Base-by-base conservation (phyloP, 441 rosid species). In the Biscutella laevigata region DNA sequence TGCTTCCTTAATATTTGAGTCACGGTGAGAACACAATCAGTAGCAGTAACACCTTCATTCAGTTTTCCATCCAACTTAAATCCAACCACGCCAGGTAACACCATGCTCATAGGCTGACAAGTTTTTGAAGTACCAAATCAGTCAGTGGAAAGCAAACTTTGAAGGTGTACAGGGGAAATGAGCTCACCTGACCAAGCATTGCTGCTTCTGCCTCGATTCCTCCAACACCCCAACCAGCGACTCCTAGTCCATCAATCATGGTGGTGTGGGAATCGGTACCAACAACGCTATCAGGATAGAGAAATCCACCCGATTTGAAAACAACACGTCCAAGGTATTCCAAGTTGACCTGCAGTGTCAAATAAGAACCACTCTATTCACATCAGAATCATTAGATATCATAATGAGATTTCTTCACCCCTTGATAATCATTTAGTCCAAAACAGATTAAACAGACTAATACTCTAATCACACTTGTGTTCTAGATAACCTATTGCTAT, bases 211-310 rank as follows among this genome's bases (percentile, higher is more conserved):
- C 84, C 69, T 79, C 84, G 45, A 79, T 79, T 50, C 84, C 89
- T 59, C 86, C 89, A 64, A 72, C 86, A 61, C 83, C 89, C 89
- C 83, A 79, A 37, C 85, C 83, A 59, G 83, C 78, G 53, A 82
- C 83, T 58, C 85, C 85, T 61, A 79, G 19, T 11, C 83, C 88
- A 68, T 79, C 81, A 53, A 79, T 75, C 89, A 82, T 82, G 4
- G 89, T 79, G 14, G 86, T 79, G 64, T 75, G 89, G 24, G 85
- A 79, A 57, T 77, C 86, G 3, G 86, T 79, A 3, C 82, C 86
- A 45, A 82, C 86, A 59, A 79, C 82, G 3, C 83, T 79, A 66
- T 75, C 83, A 47, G 80, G 89, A 69, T 79, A 82, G 19, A 82
- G 80, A 17, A 74, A 29, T 38, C 80, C 83, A 51, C 66, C 71